Base-by-base conservation (phyloP, 108 stramenopile species). In the Cyclotella cryptica region DNA sequence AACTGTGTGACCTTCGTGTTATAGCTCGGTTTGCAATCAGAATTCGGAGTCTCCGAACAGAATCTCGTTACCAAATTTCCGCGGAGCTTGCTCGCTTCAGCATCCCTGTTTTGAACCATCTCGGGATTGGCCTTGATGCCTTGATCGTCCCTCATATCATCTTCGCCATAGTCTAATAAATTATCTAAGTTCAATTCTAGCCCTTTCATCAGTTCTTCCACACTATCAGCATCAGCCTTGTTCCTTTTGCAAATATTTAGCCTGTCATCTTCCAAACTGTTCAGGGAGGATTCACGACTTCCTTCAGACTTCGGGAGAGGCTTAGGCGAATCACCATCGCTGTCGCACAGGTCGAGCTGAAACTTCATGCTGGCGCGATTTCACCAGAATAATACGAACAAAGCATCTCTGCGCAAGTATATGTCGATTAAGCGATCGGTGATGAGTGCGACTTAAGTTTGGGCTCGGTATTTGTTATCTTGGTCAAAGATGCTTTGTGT, bases 111-210 rank as follows among this genome's bases (percentile, higher is more conserved):
- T 22, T 4, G n/a, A 24, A 21, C 24, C 55, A 24, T 39, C 14
- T 61, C 35, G 29, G 60, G 19, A 1, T 15, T 61, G 60, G 60
- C 14, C 0, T 29, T 61, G 12, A 2, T 30, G n/a, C 30, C 2
- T 39, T 61, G 30, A 39, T 26, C 55, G 24, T 57, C 55, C 24
- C 60, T 39, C 19, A 2, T 1, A 13, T 61, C 60, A 39, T 61
- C 35, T 12, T 24, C 24, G 3, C 6, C 11, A 55, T 2, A 35
- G 35, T 4, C 22, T 12, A 61, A n/a, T 15, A 61, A 21, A 61
- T 61, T 30, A 61, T 61, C 60, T 12, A 61, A 61, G n/a, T 30
- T n/a, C 24, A 57, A 26, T 12, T 26, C 55, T n/a, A 61, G 8
- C 13, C 35, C 60, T n/a, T 39, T 15, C 13, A 61, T 39, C 15